Percentiles rank a stretch among this genome's conserved stretches.
Conservation (phyloP, 495 filamentous ascomycete species). For the Trichoderma parareesei region DNA sequence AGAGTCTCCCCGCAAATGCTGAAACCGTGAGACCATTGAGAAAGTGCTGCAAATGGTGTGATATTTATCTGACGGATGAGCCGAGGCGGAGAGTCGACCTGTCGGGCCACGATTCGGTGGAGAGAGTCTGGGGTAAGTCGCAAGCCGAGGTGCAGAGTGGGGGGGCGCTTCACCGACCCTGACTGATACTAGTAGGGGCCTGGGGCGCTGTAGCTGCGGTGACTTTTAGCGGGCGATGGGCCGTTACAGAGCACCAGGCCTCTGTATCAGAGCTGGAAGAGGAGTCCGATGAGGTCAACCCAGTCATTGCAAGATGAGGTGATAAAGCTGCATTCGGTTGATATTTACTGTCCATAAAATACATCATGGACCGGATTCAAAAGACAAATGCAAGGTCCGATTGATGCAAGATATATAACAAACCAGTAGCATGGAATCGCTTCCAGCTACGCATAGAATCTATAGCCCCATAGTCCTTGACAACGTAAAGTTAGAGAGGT, state of each 20-base stretch:
- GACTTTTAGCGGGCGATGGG: neutral
- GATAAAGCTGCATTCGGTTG: too few species aligned
- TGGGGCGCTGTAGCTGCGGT: too few species aligned
- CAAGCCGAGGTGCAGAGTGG: constrained; percentile 9
- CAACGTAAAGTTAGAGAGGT: neutral
- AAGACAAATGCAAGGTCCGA: too few species aligned
- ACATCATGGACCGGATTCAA: too few species aligned
- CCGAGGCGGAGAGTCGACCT: neutral
- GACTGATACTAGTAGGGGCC: neutral
- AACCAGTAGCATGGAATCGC: constrained; percentile 2
- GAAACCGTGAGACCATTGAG: neutral
- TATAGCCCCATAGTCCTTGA: neutral
- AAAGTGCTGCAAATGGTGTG: neutral
- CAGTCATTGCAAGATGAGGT: too few species aligned
- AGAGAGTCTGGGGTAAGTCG: constrained; percentile 6
- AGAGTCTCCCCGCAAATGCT: neutral
- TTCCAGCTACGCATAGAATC: constrained; percentile 8
- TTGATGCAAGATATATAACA: neutral
- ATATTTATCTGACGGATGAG: constrained; percentile 3
- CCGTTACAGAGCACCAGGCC: too few species aligned
- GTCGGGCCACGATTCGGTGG: neutral
- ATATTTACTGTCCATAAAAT: too few species aligned
- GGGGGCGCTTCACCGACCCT: neutral
- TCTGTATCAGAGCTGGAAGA: too few species aligned
- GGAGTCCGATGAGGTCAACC: too few species aligned